Base-by-base conservation (phyloP, 495 filamentous ascomycete genomes). In the Penicillium riverlandense region DNA sequence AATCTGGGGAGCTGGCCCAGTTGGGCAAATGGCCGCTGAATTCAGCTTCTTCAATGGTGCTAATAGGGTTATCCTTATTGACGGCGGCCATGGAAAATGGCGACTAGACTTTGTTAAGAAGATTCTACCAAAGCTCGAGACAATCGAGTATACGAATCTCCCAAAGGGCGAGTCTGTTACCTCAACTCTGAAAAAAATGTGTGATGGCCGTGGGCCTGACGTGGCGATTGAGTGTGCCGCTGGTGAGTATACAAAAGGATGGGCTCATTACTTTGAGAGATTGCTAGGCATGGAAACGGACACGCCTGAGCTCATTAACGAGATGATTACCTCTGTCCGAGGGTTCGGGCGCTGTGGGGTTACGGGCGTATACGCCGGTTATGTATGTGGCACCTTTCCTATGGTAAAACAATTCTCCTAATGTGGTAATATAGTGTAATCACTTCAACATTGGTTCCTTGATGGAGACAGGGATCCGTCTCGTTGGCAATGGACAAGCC, bases 401-500 rank as follows among this genome's bases (percentile, higher is more conserved):
- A 22, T 22, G 4, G 22, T 22, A 3, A 22, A 22, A 6, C 22
- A 0, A 6, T 22, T 22, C 2, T 22, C 3, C 22, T 22, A 6
- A 22, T 4, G 37, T 11, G 7, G n/a, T 4, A 16, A 16, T 16
- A 2, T 41, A 85, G 80, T 85, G 82, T 6, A 90, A 82, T 51
- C 83, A 89, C 50, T 88, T 90, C 74, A 86, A 87, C 53, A 82
- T 94, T 52, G 86, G 90, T 28, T 75, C 86, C 1, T 54, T 95
- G 12, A 96, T 95, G 90, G 80, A 95, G 62, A 82, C 84, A 35
- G 88, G 90, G 22, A 80, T 95, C 50, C 79, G 80, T 1, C 72
- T 95, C 11, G 84, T 85, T 45, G 86, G 90, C 36, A 88, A 88
- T 55, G 88, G 90, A 2, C 89, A 95, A 59, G 84, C 86, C 0